Conservation (phyloP, 1,139 yeast genomes). For the Tardiomyces depauwii region DNA sequence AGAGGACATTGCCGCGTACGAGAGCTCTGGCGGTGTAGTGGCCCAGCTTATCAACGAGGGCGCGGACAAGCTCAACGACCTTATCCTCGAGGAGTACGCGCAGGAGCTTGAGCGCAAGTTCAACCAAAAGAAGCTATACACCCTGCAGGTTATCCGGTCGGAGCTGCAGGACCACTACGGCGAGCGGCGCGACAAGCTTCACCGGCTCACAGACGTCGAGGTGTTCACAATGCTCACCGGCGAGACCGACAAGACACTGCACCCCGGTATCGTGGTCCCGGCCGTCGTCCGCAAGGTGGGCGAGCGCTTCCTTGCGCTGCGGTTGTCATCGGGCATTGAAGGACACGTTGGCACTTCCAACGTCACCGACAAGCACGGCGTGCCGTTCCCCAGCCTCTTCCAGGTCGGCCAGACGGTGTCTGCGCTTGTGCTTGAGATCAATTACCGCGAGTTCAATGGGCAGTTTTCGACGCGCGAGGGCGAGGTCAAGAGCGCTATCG, state of each 20-base stretch:
- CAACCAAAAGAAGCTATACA: constrained; percentile 69
- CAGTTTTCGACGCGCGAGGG: constrained; percentile 58
- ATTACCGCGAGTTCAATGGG: constrained; percentile 63
- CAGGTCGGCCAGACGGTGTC: constrained; percentile 73
- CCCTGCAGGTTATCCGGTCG: constrained; percentile 76
- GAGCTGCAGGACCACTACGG: constrained; percentile 82
- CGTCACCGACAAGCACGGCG: constrained; percentile 45
- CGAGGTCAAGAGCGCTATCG: constrained; percentile 52
- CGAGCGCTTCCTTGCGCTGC: constrained; percentile 41
- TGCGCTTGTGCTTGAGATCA: constrained; percentile 62
- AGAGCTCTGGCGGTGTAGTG: constrained; percentile 71
- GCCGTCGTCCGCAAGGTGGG: constrained; percentile 50
- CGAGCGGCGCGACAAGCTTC: constrained; percentile 70
- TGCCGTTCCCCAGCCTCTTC: constrained; percentile 35
- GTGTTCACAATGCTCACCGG: constrained; percentile 87
- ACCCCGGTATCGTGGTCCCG: constrained; percentile 66
- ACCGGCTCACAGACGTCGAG: constrained; percentile 53
- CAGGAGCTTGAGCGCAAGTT: constrained; percentile 72
- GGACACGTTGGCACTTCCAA: constrained; percentile 60
- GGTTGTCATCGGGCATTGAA: constrained; percentile 66
- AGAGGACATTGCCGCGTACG: constrained; percentile 78
- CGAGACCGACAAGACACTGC: constrained; percentile 60
- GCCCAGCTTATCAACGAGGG: constrained; percentile 73
- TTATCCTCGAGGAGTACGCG: constrained; percentile 88
- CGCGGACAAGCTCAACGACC: constrained; percentile 75